Base-by-base conservation (phyloP, 2,329 filamentous ascomycete genomes). In the Pseudogymnoascus sp. region DNA sequence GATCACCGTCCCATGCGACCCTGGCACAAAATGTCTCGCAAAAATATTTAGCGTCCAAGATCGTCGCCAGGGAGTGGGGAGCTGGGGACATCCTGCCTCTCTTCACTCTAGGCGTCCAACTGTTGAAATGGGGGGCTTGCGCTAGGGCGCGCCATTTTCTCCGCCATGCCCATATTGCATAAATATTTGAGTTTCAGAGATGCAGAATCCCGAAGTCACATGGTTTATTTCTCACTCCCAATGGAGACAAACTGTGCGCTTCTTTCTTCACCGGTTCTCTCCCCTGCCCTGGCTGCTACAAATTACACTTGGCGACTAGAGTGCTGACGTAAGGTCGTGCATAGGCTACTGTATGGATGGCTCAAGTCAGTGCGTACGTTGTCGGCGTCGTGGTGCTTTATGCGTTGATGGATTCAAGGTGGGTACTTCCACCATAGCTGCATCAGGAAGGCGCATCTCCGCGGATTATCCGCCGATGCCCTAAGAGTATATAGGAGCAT, bases 121-220 rank as follows among this genome's bases (percentile, higher is more conserved):
- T 55, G 45, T 55, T 25, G 45, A 33, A 55, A 55, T 19, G n/a
- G 28, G 23, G n/a, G 45, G 8, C 28, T 19, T 19, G 9, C 25
- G 25, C 28, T 33, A 55, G 23, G 49, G n/a, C 14, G 28, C 49
- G 49, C 49, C 49, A 55, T 55, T 22, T 55, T 55, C 45, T 12
- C 28, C 49, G 28, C 49, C 4, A 28, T 33, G 42, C 2, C 9
- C n/a, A 19, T 30, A 16, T 52, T 52, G 25, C 45, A 55, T 33
- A 55, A 55, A 12, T n/a, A 55, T 55, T 55, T 55, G 45, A 55
- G 25, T 55, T 55, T 55, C 28, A 55, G n/a, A 55, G 49, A 22
- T 55, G 49, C 49, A 28, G 49, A 33, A 55, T 55, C 28, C 49
- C 49, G 49, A 6, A 33, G n/a, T 55, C 45, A 33, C 45, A 55